phyloP scores from a whole-genome alignment of 176 grass and related monocot species.

The Hsuehochloa calcarea region DNA sequence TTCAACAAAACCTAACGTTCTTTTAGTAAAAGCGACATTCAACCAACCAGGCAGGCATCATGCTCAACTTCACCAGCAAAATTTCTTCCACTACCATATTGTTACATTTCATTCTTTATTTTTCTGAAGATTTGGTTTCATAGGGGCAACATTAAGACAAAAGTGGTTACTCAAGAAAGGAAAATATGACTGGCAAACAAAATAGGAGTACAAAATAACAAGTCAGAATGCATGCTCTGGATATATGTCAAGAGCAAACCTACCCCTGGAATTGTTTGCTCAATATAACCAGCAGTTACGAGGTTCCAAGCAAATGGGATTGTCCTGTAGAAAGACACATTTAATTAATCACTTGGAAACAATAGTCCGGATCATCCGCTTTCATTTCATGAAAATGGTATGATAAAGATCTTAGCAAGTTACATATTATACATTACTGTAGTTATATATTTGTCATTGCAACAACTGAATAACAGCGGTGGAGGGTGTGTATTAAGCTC shows the following conservation, averaged over 20 bases:
- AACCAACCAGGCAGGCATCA: not conserved
- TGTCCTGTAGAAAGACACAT: slow-evolving; percentile 49
- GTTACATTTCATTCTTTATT: not conserved
- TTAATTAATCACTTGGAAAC: not conserved
- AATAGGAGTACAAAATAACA: not conserved
- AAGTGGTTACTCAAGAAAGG: not conserved
- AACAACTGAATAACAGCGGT: not conserved
- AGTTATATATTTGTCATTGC: not conserved
- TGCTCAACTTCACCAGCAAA: not conserved
- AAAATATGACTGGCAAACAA: not conserved
- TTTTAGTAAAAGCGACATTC: not conserved
- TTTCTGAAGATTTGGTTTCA: not conserved
- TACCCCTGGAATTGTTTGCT: slow-evolving; percentile 81
- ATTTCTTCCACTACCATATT: not conserved
- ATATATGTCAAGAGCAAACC: not conserved
- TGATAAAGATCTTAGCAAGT: not conserved
- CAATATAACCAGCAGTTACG: slow-evolving; percentile 77
- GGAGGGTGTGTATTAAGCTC: not conserved
- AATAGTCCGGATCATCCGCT: not conserved
- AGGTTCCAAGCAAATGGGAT: slow-evolving; percentile 94
- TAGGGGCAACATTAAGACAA: not conserved
- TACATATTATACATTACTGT: not conserved
- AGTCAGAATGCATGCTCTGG: not conserved
- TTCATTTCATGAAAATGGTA: not conserved
- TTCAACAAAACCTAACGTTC: not conserved